Evolutionary conservation across 2,329 filamentous ascomycete genomes (phyloP), one percentile per base, ranked within the genome.

Genomic region (Fonsecaea nubica): DNA sequence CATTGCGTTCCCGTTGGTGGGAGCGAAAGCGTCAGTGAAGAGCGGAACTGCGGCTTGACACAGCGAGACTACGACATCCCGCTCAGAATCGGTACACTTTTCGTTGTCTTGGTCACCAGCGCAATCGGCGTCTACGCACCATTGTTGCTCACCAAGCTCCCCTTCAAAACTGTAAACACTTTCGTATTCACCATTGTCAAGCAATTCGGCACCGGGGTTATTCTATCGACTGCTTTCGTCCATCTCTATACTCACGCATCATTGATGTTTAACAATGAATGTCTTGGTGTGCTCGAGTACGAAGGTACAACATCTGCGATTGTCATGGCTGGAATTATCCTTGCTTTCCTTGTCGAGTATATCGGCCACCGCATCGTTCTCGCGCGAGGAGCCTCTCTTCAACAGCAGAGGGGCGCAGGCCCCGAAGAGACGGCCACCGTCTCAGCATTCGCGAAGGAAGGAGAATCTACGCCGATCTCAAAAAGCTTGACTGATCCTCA

Each of bases 281-380:
- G 91, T 72, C 78, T 93, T 12, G 87, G 88, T 3, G 82, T 83
- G 7, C 78, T 93, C 2, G 75, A 80, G 4, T 93, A 91, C 72
- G 91, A 93, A 76, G 85, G 81, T 3, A 91, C 88, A 0, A 86
- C 90, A 0, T 85, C 89, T 0, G 87, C 90, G 1, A 86, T 93
- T 48, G 83, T 90, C 55, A 90, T 93, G 87, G 90, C 87, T 0
- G 91, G 91, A 0, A 78, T 92, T 1, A 90, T 92, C 76, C 70
- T 92, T 2, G 89, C 90, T 0, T 93, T 92, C 76, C 72, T 91
- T 1, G 82, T 92, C 40, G 91, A 93, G 74, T 92, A 87, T 72
- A 69, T 86, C 12, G 87, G 89, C 50, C 84, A 88, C 45, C 85
- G 89, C 1, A 76, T 90, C 55, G 81, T 90, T 0, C 72, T 71